A percentile compares a stretch with the other conserved stretches of the same genome.
Evolutionary conservation across 2,329 filamentous ascomycete genomes (phyloP).

Genomic region (Diaporthe batatas): DNA sequence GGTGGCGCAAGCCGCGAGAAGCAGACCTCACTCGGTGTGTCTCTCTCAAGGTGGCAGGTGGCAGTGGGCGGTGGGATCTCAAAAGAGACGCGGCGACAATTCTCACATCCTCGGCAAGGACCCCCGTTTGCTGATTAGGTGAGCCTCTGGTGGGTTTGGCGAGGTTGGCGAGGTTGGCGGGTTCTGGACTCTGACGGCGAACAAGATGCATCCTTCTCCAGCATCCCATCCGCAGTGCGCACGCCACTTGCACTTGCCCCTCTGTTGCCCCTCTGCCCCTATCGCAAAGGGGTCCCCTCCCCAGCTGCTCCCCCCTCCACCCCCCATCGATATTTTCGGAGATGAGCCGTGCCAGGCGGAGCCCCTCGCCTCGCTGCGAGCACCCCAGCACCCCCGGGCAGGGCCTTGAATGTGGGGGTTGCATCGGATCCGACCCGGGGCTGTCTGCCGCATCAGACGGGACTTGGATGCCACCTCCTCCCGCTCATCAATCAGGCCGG

Average conservation of each 20-base stretch:
- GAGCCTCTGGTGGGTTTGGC: background rate
- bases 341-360: constrained; percentile 30
- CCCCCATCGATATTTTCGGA: constrained; percentile 19
- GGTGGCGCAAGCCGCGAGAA: background rate
- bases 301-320: too few species aligned
- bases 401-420: constrained; percentile 10
- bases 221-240: background rate
- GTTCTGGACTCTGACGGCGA: constrained; percentile 9
- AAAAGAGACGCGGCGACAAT: background rate
- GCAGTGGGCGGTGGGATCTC: background rate
- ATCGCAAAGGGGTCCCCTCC: background rate
- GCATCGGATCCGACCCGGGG: constrained; percentile 16
- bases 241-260: background rate
- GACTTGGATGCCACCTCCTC: background rate
- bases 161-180: background rate
- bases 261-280: background rate
- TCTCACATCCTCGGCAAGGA: constrained; percentile 11
- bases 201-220: background rate
- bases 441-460: background rate
- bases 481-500: background rate
- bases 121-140: constrained; percentile 14
- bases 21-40: background rate
- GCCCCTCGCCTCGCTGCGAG: background rate
- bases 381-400: background rate
- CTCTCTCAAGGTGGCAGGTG: too few species aligned